Evolutionary conservation across 176 grass and related monocot species (phyloP).

Genomic region (Juncus effusus): DNA sequence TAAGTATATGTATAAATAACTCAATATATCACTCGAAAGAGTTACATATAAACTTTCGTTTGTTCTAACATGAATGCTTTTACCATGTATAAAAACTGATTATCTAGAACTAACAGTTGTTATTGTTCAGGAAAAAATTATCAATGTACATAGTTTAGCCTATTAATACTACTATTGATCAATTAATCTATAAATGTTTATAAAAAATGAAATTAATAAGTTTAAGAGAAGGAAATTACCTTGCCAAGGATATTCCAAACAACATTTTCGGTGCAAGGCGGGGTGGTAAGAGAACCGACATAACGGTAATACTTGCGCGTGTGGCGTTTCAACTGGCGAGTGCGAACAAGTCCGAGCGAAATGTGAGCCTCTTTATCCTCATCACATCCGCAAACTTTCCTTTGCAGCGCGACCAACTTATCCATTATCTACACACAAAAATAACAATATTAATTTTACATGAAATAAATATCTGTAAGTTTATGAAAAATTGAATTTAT

Average conservation of each 20-base stretch:
- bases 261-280: constrained; percentile 76
- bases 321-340: constrained; percentile 37
- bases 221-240: constrained; percentile 36
- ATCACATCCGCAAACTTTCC: constrained; percentile 10
- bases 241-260: constrained; percentile 63
- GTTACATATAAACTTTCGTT: constrained; percentile 4
- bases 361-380: constrained; percentile 32
- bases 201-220: not conserved
- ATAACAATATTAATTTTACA: not conserved
- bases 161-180: not conserved
- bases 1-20: not conserved
- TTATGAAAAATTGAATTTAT: not conserved
- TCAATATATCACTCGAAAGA: not conserved
- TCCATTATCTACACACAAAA: constrained; percentile 27
- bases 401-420: constrained; percentile 17
- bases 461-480: not conserved
- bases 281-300: constrained; percentile 62
- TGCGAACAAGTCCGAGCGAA: constrained; percentile 11
- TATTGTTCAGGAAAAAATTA: too few species aligned
- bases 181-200: not conserved
- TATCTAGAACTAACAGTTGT: not conserved
- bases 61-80: not conserved
- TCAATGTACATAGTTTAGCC: too few species aligned
- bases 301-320: constrained; percentile 68
- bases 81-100: not conserved